Evolutionary conservation across 495 filamentous ascomycete genomes (phyloP), one percentile per base, ranked within the genome.

Genomic region (Penicillium steckii): DNA sequence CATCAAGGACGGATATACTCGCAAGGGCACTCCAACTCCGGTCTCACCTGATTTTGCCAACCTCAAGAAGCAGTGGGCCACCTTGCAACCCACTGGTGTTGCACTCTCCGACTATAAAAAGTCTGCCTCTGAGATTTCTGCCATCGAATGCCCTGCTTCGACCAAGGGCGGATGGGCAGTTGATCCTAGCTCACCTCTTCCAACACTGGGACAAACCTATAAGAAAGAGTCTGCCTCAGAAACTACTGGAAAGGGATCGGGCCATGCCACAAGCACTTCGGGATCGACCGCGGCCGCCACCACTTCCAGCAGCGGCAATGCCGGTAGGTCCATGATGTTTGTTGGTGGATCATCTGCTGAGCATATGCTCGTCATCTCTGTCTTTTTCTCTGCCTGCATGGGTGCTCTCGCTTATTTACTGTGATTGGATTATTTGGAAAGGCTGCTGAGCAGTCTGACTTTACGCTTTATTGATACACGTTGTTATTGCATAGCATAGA

Each of bases 21-120:
- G 87, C 56, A 72, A 78, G 22, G 91, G 91, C 25, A 89, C 84
- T 0, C 91, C 91, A 0, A 87, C 80, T 0, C 88, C 90, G 0
- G 73, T 91, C 18, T 67, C 65, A 0, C 90, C 90, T 1, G 90
- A 95, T 61, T 96, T 90, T 67, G 57, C 68, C 44, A 93, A 95
- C 60, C 76, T 96, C 37, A 84, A 83, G 72, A 79, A 69, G 22
- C 82, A 89, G 53, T 96, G 91, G 91, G 83, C 83, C 9, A 89
- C 81, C 5, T 65, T 89, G 52, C 78, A 67, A 21, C 89, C 91
- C 0, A 82, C 82, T 0, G 87, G 89, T 32, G 79, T 91, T 21
- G 70, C 78, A 17, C 75, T 77, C 46, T 80, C 80, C 3, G 77
- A 71, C 8, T 96, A 95, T 72, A 74, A 73, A 24, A 77, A 86